These are phyloP conservation scores for Cryptococcus sp. DNA, from an alignment of 1,284 basidiomycete genomes.

Conservation along the genomic window DNA sequence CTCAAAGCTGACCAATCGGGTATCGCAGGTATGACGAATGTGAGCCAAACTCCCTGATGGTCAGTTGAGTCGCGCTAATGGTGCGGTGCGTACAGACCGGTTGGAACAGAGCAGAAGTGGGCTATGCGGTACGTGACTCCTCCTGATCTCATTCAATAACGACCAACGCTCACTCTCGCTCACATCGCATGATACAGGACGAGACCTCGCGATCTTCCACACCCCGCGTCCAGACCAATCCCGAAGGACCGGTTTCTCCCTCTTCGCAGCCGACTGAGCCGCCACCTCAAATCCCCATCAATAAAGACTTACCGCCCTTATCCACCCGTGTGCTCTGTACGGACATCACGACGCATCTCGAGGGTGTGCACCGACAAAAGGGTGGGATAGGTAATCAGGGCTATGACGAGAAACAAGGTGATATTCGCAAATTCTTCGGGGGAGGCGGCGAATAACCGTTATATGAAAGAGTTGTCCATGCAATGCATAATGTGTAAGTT, in stretches of 20 bases:
- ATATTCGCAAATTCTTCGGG: conserved; percentile 75
- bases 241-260: conserved; percentile 25
- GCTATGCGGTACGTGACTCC: conserved; percentile 35
- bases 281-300: conserved; percentile 18
- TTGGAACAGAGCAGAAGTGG: conserved; percentile 55
- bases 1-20: not conserved
- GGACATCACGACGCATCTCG: conserved; percentile 52
- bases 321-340: conserved; percentile 40
- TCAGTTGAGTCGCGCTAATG: not conserved
- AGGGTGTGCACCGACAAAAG: conserved; percentile 63
- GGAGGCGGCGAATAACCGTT: conserved; percentile 43
- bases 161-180: not conserved
- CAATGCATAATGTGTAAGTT: conserved; percentile 12
- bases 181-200: conserved; percentile 18
- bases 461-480: not conserved
- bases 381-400: conserved; percentile 73
- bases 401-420: conserved; percentile 72
- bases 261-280: conserved; percentile 38
- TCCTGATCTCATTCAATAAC: not conserved
- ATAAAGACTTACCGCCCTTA: conserved; percentile 28
- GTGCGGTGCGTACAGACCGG: conserved; percentile 46
- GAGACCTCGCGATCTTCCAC: conserved; percentile 16
- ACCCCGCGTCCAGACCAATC: conserved; percentile 25
- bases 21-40: conserved; percentile 53
- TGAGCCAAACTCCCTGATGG: conserved; percentile 14